Evolutionary conservation across 2,329 filamentous ascomycete genomes (phyloP), one percentile per base, ranked within the genome.

Genomic region (Fonsecaea nubica): DNA sequence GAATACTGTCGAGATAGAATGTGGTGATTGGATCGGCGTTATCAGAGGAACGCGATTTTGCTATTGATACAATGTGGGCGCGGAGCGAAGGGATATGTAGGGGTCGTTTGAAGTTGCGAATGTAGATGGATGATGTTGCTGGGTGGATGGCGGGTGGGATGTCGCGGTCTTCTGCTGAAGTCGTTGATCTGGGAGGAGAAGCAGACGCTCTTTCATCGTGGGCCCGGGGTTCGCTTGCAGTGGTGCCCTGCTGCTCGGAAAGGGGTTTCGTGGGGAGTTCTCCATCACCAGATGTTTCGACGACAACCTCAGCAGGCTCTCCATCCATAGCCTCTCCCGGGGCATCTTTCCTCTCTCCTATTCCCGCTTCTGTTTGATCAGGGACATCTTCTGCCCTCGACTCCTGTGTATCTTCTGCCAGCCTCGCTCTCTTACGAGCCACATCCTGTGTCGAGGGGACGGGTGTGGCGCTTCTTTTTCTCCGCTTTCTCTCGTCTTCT

Each of bases 51-150:
- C 86, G 81, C 0, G 88, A 83, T 2, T 88, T 83, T 1, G 92
- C 92, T 48, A 97, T 85, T 6, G 85, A 80, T 52, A 86, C 76
- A 4, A 98, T 83, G 74, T 97, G 88, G 1, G 85, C 83, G 72
- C 86, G 87, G 0, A 98, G 85, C 18, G 83, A 82, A 32, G 83
- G 80, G 0, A 88, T 85, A 66, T 92, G 90, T 25, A 98, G 83
- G 9, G 95, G 93, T 55, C 94, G 89, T 87, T 96, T 93, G 62
- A 98, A 87, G 74, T 97, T 90, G 77, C 90, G 89, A 72, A 98
- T 95, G 80, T 97, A 98, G 55, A 98, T 82, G 15, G 92, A 90
- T 36, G 87, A 80, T 2, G 93, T 94, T 4, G 90, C 88, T 25
- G 87, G 85, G 76, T 95, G 91, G 40, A 89, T 79, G 0, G 91